phyloP scores from a whole-genome alignment of 306 rosid genomes.

The Pyrus communis region DNA sequence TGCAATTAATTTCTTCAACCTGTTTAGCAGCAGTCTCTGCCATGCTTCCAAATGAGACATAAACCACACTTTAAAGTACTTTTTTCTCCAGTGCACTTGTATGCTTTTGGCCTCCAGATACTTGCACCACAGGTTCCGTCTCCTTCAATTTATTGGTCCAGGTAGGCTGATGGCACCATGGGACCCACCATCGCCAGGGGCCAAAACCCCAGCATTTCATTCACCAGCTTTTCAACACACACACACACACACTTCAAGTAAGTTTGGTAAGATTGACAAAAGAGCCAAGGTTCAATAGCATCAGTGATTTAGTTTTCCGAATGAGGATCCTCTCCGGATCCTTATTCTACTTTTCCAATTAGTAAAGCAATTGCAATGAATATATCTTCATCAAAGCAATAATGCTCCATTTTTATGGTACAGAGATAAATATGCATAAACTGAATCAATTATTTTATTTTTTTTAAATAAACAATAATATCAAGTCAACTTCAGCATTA shows the following conservation, averaged over 20 bases:
- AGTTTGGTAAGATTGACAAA: too few species aligned
- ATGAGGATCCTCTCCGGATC: too few species aligned
- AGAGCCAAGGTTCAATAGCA: too few species aligned
- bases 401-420: not conserved
- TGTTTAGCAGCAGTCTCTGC: conserved; percentile 13
- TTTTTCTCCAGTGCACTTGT: conserved; percentile 12
- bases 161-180: conserved; percentile 47
- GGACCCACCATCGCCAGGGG: conserved; percentile 33
- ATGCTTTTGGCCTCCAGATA: conserved; percentile 21
- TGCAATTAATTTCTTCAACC: conserved; percentile 32
- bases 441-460: too few species aligned
- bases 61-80: conserved; percentile 19
- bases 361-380: too few species aligned
- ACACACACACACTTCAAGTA: too few species aligned
- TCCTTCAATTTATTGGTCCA: conserved; percentile 27
- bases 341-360: too few species aligned
- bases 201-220: conserved; percentile 25
- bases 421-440: too few species aligned
- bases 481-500: too few species aligned
- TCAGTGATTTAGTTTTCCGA: too few species aligned
- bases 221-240: conserved; percentile 10
- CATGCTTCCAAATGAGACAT: conserved; percentile 38
- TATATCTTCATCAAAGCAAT: not conserved
- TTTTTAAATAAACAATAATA: too few species aligned
- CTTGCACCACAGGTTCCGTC: conserved; percentile 29